A percentile compares a stretch with the other conserved stretches of the same genome.
Conservation (phyloP, 192 early-diverging fungal species). For the Pilobolus umbonatus region DNA sequence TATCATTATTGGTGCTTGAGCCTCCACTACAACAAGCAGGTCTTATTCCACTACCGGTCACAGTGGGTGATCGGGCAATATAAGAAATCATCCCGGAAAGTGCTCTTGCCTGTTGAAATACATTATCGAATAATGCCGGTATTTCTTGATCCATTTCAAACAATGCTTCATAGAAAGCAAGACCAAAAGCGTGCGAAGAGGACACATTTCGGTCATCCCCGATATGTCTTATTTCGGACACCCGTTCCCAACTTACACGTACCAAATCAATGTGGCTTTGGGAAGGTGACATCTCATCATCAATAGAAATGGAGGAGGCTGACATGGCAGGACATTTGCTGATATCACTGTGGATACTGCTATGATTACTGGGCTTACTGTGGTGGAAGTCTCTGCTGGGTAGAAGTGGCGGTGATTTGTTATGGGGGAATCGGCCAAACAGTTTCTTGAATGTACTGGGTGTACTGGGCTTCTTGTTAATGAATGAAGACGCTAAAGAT, state of each 20-base stretch:
- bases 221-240: slow-evolving; percentile 10
- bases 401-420: background rate
- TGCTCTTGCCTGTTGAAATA: slow-evolving; percentile 27
- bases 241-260: slow-evolving; percentile 12
- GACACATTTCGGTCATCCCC: slow-evolving; percentile 13
- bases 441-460: background rate
- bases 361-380: too few relatives aligned
- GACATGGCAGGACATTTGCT: background rate
- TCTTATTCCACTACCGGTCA: background rate
- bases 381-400: too few relatives aligned
- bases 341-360: background rate
- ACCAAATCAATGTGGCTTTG: slow-evolving; percentile 20
- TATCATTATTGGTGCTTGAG: too few relatives aligned
- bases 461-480: background rate
- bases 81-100: slow-evolving; percentile 25
- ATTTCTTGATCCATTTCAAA: slow-evolving; percentile 23
- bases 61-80: slow-evolving; percentile 10
- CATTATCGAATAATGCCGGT: slow-evolving; percentile 12
- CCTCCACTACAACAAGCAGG: background rate
- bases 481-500: background rate
- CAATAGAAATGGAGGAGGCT: background rate
- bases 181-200: slow-evolving; percentile 21
- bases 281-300: slow-evolving; percentile 8
- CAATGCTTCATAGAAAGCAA: slow-evolving; percentile 19
- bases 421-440: background rate